Evolutionary conservation across 73 alveolate genomes (phyloP), one percentile per base, ranked within the genome.

Genomic region (Paramecium biaurelia): DNA sequence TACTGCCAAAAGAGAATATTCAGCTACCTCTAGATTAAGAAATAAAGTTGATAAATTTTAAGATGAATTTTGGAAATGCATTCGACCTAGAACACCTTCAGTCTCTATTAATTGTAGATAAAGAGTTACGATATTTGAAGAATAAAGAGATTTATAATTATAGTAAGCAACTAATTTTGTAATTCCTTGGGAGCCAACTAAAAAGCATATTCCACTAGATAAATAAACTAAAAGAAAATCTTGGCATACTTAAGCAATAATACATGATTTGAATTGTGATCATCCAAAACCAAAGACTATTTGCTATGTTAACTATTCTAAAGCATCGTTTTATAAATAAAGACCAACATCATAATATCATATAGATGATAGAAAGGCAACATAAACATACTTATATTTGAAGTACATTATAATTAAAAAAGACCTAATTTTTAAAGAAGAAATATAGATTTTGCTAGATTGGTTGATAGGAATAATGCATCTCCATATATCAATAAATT

Each of bases 401-500:
- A 53, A 53, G 68, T 53, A 53, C n/a, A 53, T 53, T 53, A 53
- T 53, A 53, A 53, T 53, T 53, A 20, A 53, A 49, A 53, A 53
- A 53, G 68, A 53, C 68, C 32, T 53, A 53, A 53, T 53, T 53
- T 53, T 7, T 18, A 53, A 4, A 53, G 32, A 53, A 53, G 68
- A 53, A 18, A 18, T 53, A 20, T 20, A 34, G 34, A 53, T 53
- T 53, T 53, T 53, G 30, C 68, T 15, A 53, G 68, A 53, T 53
- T 53, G 68, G 68, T 53, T 53, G 68, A 53, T 53, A 53, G 68
- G 68, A 53, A 53, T 53, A 53, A 53, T 53, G 68, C 68, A 53
- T 53, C 68, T 53, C 68, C 34, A 53, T 53, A 53, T 53, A 74
- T 74, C 87, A 74, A 32, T 74, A 35, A 32, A 74, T 74, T 74